These are phyloP conservation scores for Geotrichum candidum DNA, from an alignment of 1,139 yeast genomes.

Conservation along the genomic window DNA sequence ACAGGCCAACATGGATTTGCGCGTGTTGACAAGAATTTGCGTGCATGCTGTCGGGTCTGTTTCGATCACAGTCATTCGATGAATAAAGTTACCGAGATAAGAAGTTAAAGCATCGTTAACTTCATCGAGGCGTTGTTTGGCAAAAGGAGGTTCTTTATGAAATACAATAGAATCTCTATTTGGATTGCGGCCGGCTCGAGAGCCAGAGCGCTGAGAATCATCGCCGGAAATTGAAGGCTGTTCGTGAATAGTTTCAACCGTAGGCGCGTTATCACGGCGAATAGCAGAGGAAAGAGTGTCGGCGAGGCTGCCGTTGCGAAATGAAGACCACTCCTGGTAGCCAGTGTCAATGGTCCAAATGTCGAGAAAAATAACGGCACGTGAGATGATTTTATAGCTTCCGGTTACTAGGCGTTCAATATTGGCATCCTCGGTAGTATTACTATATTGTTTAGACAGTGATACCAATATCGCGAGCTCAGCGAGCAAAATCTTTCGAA, in stretches of 20 bases:
- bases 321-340: slow-evolving; percentile 9
- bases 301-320: slow-evolving; percentile 5
- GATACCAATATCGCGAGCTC: slow-evolving; percentile 88
- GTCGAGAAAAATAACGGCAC: slow-evolving; percentile 66
- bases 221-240: slow-evolving; percentile 5
- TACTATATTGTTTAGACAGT: slow-evolving; percentile 77
- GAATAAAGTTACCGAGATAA: slow-evolving; percentile 52
- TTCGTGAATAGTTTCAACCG: slow-evolving; percentile 15
- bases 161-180: slow-evolving; percentile 30
- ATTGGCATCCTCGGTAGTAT: slow-evolving; percentile 59
- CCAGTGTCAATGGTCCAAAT: slow-evolving; percentile 49
- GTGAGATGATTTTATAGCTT: slow-evolving; percentile 66
- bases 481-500: slow-evolving; percentile 74
- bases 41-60: slow-evolving; percentile 33
- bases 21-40: slow-evolving; percentile 36
- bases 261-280: neutral
- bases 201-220: neutral
- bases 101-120: slow-evolving; percentile 62
- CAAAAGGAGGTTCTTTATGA: slow-evolving; percentile 53
- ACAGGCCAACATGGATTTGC: slow-evolving; percentile 40
- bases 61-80: slow-evolving; percentile 29
- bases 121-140: slow-evolving; percentile 66
- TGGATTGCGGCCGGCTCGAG: slow-evolving; percentile 8
- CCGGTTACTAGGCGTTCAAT: slow-evolving; percentile 66
- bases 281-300: slow-evolving; percentile 8